Base-by-base conservation (phyloP, 2,329 filamentous ascomycete genomes). In the Alternaria arborescens region DNA sequence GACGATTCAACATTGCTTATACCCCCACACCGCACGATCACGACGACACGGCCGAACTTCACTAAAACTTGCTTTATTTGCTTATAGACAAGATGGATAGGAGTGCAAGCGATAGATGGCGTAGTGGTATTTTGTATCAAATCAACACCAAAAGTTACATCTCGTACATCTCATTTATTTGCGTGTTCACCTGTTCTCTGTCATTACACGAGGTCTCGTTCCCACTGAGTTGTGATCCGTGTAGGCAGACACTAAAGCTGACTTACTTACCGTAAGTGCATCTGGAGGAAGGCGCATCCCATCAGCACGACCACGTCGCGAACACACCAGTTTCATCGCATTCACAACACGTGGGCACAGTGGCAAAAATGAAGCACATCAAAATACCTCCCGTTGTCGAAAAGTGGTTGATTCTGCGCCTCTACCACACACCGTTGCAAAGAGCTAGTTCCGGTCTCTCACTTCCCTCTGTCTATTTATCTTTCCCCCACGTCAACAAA, bases 1-100 rank as follows among this genome's bases (percentile, higher is more conserved):
- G 38, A 34, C 24, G 28, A 51, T 36, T 30, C 38, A 24, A 47
- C 34, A 47, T 54, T 43, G 47, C 22, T 58, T 58, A 61, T 61
- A 61, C 55, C 59, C 59, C 59, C 40, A 28, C 8, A 26, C 41
- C 22, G 18, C 48, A 36, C 30, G 30, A 46, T 44, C 18, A 61
- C 22, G 55, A 61, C 40, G 59, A 52, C 20, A 58, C 50, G 55
- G 28, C 54, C 16, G 26, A 2, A 51, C 12, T 24, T 47, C 30
- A 36, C 22, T 8, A 18, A 47, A n/a, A n/a, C 3, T n/a, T 50
- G 36, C 43, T 32, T 41, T 43, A 26, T 41, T 8, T 51, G 26
- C 24, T 46, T n/a, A 26, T 58, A 58, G 55, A 54, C 6, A 16
- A 41, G n/a, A 36, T 22, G 40, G 30, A 11, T 47, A n/a, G 18